phyloP scores from a whole-genome alignment of 129 eudicot genomes.

The Flaveria linearis region DNA sequence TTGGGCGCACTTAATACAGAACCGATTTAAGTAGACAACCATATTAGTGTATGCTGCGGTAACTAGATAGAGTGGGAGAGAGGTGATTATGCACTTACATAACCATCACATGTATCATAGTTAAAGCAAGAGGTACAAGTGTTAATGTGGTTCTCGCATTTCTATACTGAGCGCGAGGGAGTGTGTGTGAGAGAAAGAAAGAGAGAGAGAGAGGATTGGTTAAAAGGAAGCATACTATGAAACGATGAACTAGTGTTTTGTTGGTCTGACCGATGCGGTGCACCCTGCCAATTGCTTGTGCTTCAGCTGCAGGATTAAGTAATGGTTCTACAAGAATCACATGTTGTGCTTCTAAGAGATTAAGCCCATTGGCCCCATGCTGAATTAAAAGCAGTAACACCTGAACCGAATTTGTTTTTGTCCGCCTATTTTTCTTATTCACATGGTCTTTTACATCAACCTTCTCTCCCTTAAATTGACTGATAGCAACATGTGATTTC shows the following conservation, averaged over 20 bases:
- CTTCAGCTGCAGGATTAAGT: slow-evolving; percentile 97
- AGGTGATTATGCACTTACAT: neutral
- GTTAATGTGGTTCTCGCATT: neutral
- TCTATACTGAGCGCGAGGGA: neutral
- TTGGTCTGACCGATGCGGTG: slow-evolving; percentile 87
- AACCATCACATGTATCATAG: neutral
- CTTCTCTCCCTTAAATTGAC: slow-evolving; percentile 69
- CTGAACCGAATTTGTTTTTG: slow-evolving; percentile 49
- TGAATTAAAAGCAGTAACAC: slow-evolving; percentile 80
- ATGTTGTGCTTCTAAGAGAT: slow-evolving; percentile 96
- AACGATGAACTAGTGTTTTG: slow-evolving; percentile 87
- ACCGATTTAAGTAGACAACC: neutral
- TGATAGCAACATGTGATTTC: slow-evolving; percentile 79
- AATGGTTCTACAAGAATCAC: slow-evolving; percentile 93
- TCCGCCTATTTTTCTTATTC: slow-evolving; percentile 26
- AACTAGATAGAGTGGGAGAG: neutral
- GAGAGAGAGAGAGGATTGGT: neutral
- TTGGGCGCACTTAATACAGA: neutral
- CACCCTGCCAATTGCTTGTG: slow-evolving; percentile 95
- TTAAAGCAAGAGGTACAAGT: neutral
- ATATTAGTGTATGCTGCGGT: neutral
- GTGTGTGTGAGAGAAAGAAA: neutral
- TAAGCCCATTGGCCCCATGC: slow-evolving; percentile 96
- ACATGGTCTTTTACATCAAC: slow-evolving; percentile 18
- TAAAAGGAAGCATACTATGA: slow-evolving; percentile 55